Evolutionary conservation across 345 rosid genomes (phyloP).

Genomic region (Boechera divaricarpa): DNA sequence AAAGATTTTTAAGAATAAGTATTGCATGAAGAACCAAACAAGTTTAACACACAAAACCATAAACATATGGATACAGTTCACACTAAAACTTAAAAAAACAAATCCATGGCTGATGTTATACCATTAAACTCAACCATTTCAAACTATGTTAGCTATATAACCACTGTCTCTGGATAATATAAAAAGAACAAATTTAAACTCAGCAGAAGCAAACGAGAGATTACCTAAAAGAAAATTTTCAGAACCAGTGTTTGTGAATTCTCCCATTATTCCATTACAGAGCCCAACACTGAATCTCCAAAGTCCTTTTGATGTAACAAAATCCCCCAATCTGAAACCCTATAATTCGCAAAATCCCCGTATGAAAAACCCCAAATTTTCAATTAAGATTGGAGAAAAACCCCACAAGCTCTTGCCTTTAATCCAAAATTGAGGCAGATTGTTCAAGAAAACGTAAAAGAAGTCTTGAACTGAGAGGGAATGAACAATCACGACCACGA

Average conservation of each 20-base stretch:
- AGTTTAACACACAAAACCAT: background rate
- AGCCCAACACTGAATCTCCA: conserved; percentile 15
- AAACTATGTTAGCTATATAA: background rate
- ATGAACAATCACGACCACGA: background rate
- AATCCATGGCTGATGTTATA: background rate
- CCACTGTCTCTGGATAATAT: background rate
- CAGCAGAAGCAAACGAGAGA: background rate
- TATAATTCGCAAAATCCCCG: conserved; percentile 24
- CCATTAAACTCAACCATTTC: background rate
- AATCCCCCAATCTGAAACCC: conserved; percentile 30
- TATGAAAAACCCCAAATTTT: conserved; percentile 13
- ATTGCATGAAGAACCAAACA: background rate
- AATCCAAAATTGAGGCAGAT: conserved; percentile 14
- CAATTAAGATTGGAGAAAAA: background rate
- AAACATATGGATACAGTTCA: background rate
- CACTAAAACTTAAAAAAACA: background rate
- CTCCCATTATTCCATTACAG: background rate
- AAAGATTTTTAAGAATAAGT: background rate
- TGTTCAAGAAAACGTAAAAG: background rate
- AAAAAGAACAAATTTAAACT: background rate
- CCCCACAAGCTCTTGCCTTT: conserved; percentile 7
- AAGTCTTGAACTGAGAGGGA: background rate
- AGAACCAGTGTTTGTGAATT: background rate
- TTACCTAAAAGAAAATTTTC: background rate
- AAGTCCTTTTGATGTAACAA: background rate